Evolutionary conservation across 352 stramenopile species (phyloP).

Genomic region (Phytopythium delawarense): DNA sequence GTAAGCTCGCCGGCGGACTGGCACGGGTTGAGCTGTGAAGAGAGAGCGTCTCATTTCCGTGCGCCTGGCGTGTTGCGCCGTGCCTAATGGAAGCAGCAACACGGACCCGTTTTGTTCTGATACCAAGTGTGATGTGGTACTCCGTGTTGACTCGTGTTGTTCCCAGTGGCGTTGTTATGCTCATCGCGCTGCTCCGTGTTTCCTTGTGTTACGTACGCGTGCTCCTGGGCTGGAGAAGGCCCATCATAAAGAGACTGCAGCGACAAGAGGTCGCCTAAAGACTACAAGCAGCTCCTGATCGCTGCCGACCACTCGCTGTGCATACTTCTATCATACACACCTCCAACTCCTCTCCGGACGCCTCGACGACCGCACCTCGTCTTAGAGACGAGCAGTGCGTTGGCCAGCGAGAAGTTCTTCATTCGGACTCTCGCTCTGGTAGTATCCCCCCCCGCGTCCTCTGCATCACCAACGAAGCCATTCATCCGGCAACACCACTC

Average conservation of each 20-base stretch:
- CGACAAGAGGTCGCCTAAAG: neutral
- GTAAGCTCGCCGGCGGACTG: slow-evolving; percentile 7
- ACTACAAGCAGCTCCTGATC: neutral
- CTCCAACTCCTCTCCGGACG: too few species aligned
- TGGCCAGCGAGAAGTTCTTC: slow-evolving; percentile 1
- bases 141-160: too few species aligned
- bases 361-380: neutral
- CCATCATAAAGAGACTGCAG: slow-evolving; percentile 2
- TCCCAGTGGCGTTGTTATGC: neutral
- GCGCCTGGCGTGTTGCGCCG: neutral
- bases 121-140: neutral
- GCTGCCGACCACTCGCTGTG: neutral
- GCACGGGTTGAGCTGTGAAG: neutral
- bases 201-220: neutral
- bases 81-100: slow-evolving; percentile 1
- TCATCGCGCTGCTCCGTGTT: neutral
- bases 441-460: neutral
- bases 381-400: neutral
- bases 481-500: neutral
- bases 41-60: neutral
- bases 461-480: neutral
- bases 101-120: slow-evolving; percentile 2
- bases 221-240: neutral
- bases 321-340: slow-evolving; percentile 11
- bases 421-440: neutral